Percentiles rank a stretch among this genome's conserved stretches.
Conservation (phyloP, 1,284 basidiomycete genomes). For the Crocinoboletus sp. region DNA sequence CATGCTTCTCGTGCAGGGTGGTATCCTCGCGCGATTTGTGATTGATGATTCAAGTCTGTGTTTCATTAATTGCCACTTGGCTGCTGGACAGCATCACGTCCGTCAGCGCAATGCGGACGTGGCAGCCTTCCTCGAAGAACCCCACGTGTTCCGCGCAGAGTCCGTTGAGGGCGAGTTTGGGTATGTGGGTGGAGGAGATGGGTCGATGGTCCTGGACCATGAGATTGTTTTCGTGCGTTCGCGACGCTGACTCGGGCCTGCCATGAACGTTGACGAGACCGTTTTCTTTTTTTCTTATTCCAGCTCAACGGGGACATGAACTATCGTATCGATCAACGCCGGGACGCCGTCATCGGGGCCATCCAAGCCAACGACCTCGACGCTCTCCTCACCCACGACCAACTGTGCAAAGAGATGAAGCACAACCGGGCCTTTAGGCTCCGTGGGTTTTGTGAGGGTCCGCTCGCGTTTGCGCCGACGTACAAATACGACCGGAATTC, state of each 20-base stretch:
- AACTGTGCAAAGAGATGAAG: slow-evolving; percentile 86
- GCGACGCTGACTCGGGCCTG: too few relatives aligned
- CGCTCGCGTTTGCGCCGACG: slow-evolving; percentile 81
- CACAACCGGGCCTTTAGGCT: slow-evolving; percentile 84
- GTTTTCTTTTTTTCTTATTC: neutral
- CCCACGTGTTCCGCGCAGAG: slow-evolving; percentile 56
- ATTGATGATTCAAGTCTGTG: slow-evolving; percentile 91
- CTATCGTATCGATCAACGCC: slow-evolving; percentile 90
- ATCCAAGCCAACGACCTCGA: slow-evolving; percentile 63
- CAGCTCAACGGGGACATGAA: slow-evolving; percentile 83
- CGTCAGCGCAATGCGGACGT: slow-evolving; percentile 85
- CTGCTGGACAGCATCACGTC: slow-evolving; percentile 86
- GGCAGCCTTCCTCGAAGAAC: slow-evolving; percentile 81
- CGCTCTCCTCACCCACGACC: slow-evolving; percentile 75
- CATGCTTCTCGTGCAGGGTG: slow-evolving; percentile 53
- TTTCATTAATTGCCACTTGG: slow-evolving; percentile 95
- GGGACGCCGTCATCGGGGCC: slow-evolving; percentile 73
- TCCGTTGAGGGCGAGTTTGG: slow-evolving; percentile 49
- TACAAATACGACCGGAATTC: slow-evolving; percentile 93
- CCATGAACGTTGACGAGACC: neutral
- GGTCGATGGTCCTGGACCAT: slow-evolving; percentile 92
- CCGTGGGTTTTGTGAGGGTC: slow-evolving; percentile 79
- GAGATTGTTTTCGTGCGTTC: slow-evolving; percentile 84
- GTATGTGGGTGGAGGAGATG: slow-evolving; percentile 90
- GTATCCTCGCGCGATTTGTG: slow-evolving; percentile 85